phyloP scores from a whole-genome alignment of 352 stramenopile species.

The Phytophthora pistaciae region DNA sequence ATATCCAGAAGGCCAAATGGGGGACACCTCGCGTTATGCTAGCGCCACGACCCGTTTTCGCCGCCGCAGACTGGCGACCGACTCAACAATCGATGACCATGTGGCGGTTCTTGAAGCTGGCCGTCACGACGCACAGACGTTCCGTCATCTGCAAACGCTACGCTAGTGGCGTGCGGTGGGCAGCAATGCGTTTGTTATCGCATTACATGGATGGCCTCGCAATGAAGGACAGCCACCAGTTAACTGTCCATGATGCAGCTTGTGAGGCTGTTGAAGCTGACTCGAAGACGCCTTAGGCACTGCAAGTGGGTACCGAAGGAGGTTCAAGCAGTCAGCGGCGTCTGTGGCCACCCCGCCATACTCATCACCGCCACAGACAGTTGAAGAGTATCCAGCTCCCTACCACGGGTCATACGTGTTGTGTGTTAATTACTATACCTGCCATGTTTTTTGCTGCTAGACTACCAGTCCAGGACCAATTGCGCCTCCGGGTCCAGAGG shows the following conservation, averaged over 20 bases:
- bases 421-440: constrained; percentile 5
- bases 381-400: background rate
- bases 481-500: constrained; percentile 19
- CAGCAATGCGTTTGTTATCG: background rate
- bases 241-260: background rate
- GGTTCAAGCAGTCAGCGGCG: background rate
- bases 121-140: background rate
- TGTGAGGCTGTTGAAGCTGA: background rate
- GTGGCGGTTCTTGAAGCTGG: background rate
- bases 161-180: background rate
- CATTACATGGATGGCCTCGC: background rate
- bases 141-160: constrained; percentile 1
- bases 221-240: background rate
- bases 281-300: background rate
- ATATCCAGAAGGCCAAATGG: background rate
- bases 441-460: background rate
- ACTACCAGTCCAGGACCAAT: constrained; percentile 36
- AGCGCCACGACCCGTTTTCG: background rate
- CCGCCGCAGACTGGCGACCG: background rate
- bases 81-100: constrained; percentile 3
- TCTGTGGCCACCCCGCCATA: background rate
- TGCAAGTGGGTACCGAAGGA: background rate
- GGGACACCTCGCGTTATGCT: background rate
- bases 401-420: constrained; percentile 9
- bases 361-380: constrained; percentile 2